These are phyloP conservation scores for Datisca glomerata DNA, from an alignment of 306 rosid species.

Conservation along the genomic window DNA sequence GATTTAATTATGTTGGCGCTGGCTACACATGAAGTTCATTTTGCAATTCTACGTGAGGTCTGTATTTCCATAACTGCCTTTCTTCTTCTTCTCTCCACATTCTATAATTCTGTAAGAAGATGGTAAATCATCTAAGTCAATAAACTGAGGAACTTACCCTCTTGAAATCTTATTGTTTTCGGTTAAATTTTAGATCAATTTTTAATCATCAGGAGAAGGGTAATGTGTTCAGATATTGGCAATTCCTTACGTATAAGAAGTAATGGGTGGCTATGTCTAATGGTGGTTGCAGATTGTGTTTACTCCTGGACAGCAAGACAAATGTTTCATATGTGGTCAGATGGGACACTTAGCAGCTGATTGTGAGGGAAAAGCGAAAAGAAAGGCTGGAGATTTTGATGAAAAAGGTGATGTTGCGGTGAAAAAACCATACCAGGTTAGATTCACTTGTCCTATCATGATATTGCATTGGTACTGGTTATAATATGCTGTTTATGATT, in stretches of 20 bases:
- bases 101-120: constrained; percentile 8
- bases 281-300: constrained; percentile 76
- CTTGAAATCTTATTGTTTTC: too few species aligned
- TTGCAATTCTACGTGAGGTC: constrained; percentile 96
- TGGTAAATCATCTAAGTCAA: too few species aligned
- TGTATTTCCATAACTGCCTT: constrained; percentile 11
- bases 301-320: constrained; percentile 86
- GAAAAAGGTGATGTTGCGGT: constrained; percentile 56
- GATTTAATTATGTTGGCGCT: constrained; percentile 95
- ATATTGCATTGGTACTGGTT: not conserved
- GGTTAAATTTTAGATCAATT: too few species aligned
- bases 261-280: too few species aligned
- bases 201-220: too few species aligned
- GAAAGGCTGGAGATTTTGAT: constrained; percentile 79
- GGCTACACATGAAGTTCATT: constrained; percentile 96
- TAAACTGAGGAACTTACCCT: too few species aligned
- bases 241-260: too few species aligned
- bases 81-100: too few species aligned
- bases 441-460: constrained; percentile 7
- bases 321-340: constrained; percentile 92
- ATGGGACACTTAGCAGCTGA: constrained; percentile 85
- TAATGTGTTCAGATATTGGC: too few species aligned
- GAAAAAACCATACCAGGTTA: constrained; percentile 88
- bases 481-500: not conserved
- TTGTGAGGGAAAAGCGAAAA: constrained; percentile 83